Evolutionary conservation across 2,329 filamentous ascomycete genomes (phyloP).

Genomic region (Fusarium oligoseptatum): DNA sequence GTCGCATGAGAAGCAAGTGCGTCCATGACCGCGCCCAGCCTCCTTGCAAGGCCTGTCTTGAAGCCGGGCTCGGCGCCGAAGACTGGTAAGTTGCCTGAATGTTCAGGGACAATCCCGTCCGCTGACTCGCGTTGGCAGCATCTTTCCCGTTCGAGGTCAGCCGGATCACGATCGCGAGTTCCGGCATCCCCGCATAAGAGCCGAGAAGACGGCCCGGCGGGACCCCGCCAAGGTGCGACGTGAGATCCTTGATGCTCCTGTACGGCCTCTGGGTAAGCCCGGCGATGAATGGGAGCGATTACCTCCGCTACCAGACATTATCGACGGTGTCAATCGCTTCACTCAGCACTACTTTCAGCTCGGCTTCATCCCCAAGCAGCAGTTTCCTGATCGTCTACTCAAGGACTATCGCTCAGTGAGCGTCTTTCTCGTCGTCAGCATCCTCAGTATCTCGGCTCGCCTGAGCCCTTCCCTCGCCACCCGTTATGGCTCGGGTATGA

Average conservation of each 20-base stretch:
- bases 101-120: not conserved
- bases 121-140: constrained; percentile 50
- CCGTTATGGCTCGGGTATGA: constrained; percentile 64
- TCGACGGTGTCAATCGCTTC: constrained; percentile 67
- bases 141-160: constrained; percentile 66
- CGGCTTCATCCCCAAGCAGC: constrained; percentile 68
- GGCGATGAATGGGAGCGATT: constrained; percentile 63
- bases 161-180: constrained; percentile 68
- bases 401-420: constrained; percentile 63
- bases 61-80: constrained; percentile 61
- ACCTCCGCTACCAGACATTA: constrained; percentile 62
- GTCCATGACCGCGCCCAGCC: constrained; percentile 62
- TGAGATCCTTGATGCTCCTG: constrained; percentile 49
- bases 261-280: constrained; percentile 33
- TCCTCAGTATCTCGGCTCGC: constrained; percentile 69
- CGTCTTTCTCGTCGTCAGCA: constrained; percentile 67
- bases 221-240: constrained; percentile 55
- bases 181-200: constrained; percentile 66
- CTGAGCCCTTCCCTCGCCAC: constrained; percentile 63
- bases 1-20: constrained; percentile 69
- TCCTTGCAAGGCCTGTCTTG: constrained; percentile 65
- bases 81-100: constrained; percentile 60
- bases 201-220: constrained; percentile 60
- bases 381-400: constrained; percentile 62
- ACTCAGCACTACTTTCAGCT: constrained; percentile 70